Evolutionary conservation across 2,329 filamentous ascomycete species (phyloP).

Genomic region (Aspergillus pseudoviridinutans): DNA sequence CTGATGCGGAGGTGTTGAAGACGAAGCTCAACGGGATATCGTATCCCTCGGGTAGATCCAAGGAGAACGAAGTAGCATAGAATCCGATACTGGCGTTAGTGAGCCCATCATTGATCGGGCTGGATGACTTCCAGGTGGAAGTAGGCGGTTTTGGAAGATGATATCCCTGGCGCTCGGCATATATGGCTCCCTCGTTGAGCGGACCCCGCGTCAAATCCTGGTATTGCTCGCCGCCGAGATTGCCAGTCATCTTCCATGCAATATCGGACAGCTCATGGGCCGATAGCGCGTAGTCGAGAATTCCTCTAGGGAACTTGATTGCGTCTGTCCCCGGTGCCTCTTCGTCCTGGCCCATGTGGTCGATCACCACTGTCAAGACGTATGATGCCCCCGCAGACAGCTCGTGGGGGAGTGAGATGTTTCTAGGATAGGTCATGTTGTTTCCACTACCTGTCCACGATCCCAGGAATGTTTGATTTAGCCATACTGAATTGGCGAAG

Average conservation of each 20-base stretch:
- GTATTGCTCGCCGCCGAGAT: constrained; percentile 55
- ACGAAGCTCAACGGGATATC: constrained; percentile 54
- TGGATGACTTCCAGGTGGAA: constrained; percentile 29
- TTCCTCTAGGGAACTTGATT: constrained; percentile 57
- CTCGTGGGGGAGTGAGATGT: not conserved
- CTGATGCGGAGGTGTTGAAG: constrained; percentile 32
- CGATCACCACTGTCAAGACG: constrained; percentile 65
- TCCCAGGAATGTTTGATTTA: constrained; percentile 62
- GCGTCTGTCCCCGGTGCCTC: constrained; percentile 57
- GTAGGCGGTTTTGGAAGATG: constrained; percentile 49
- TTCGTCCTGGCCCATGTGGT: constrained; percentile 69
- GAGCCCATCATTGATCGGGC: constrained; percentile 38
- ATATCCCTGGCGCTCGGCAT: constrained; percentile 52
- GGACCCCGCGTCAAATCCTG: constrained; percentile 50
- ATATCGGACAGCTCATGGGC: constrained; percentile 33
- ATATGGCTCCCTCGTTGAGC: constrained; percentile 56
- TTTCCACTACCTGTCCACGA: constrained; percentile 58
- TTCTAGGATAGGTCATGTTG: constrained; percentile 45
- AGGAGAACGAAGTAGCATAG: constrained; percentile 50
- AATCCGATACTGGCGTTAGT: constrained; percentile 48
- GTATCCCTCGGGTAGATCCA: constrained; percentile 50
- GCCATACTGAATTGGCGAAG: constrained; percentile 64
- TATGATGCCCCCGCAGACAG: constrained; percentile 46
- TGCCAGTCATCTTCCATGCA: constrained; percentile 57
- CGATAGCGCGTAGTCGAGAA: constrained; percentile 44